These are phyloP conservation scores for Neurospora pannonica DNA, from an alignment of 495 filamentous ascomycete genomes.

Conservation along the genomic window DNA sequence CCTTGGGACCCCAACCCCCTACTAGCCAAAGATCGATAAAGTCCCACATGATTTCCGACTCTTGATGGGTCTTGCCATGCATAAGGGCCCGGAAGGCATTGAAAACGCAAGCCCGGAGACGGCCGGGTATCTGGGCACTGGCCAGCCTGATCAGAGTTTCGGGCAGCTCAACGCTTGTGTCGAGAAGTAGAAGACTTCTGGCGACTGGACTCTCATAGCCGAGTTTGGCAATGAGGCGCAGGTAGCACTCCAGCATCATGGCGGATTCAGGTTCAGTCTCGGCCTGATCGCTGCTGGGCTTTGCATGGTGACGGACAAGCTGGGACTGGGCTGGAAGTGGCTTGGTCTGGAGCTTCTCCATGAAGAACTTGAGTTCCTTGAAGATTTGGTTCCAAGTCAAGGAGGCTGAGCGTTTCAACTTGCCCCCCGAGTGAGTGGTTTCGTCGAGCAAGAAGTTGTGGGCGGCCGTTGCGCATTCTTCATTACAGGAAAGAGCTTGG, in stretches of 20 bases:
- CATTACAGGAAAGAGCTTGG: conserved; percentile 69
- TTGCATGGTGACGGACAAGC: conserved; percentile 44
- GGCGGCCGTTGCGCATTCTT: conserved; percentile 67
- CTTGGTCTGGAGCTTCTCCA: conserved; percentile 56
- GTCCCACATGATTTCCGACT: conserved; percentile 59
- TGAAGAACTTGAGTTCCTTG: conserved; percentile 72
- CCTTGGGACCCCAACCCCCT: conserved; percentile 34
- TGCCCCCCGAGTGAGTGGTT: conserved; percentile 57
- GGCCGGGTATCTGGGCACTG: conserved; percentile 55
- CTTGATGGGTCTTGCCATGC: conserved; percentile 49
- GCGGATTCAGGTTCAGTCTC: conserved; percentile 79
- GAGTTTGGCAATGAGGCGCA: conserved; percentile 76
- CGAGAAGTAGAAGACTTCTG: conserved; percentile 57
- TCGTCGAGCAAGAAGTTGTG: conserved; percentile 89
- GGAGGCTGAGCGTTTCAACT: conserved; percentile 66
- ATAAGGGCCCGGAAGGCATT: conserved; percentile 56
- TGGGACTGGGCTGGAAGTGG: conserved; percentile 44
- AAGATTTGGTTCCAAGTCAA: conserved; percentile 91
- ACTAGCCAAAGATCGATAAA: conserved; percentile 65
- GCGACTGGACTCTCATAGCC: conserved; percentile 58
- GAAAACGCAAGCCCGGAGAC: conserved; percentile 71
- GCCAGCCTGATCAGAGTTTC: conserved; percentile 60
- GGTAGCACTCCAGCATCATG: conserved; percentile 87
- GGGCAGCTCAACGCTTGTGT: conserved; percentile 51
- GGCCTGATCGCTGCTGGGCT: conserved; percentile 39